phyloP scores from a whole-genome alignment of 1,284 basidiomycete species.

The Marasmius fiardii region DNA sequence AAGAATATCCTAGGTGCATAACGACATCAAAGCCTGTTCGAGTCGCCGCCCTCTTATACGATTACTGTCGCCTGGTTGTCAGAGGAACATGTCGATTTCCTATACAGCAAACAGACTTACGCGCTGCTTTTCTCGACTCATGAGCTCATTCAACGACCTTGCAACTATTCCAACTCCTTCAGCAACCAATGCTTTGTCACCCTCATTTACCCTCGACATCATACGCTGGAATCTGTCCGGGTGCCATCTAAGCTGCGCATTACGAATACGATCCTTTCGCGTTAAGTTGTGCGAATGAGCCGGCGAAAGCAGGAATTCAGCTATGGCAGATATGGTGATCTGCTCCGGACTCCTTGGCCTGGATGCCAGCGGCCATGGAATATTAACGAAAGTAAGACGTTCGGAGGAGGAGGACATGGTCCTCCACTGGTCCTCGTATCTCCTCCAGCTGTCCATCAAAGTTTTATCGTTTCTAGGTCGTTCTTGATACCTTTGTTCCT shows the following conservation, averaged over 20 bases:
- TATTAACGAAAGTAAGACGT: slow-evolving; percentile 49
- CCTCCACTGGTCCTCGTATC: slow-evolving; percentile 62
- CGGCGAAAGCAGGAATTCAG: slow-evolving; percentile 57
- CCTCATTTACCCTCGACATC: slow-evolving; percentile 46
- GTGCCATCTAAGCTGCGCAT: slow-evolving; percentile 70
- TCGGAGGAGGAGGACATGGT: slow-evolving; percentile 39
- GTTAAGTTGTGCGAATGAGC: slow-evolving; percentile 54
- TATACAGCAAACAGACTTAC: slow-evolving; percentile 17
- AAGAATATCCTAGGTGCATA: too few relatives aligned
- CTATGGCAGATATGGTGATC: slow-evolving; percentile 47
- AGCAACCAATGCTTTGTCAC: slow-evolving; percentile 56
- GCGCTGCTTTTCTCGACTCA: slow-evolving; percentile 40
- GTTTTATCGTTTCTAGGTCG: slow-evolving; percentile 34
- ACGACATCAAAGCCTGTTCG: too few relatives aligned
- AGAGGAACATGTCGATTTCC: background rate
- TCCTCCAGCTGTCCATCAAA: slow-evolving; percentile 49
- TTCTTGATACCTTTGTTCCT: slow-evolving; percentile 29
- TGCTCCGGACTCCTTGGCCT: slow-evolving; percentile 40
- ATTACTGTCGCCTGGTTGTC: too few relatives aligned
- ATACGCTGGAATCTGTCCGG: slow-evolving; percentile 68
- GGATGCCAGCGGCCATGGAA: slow-evolving; percentile 65
- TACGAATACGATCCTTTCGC: slow-evolving; percentile 60
- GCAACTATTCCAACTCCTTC: slow-evolving; percentile 68
- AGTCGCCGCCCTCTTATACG: too few relatives aligned
- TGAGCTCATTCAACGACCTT: slow-evolving; percentile 66